Evolutionary conservation across 305 asterid genomes (phyloP).

Genomic region (Fraxinus sp.): DNA sequence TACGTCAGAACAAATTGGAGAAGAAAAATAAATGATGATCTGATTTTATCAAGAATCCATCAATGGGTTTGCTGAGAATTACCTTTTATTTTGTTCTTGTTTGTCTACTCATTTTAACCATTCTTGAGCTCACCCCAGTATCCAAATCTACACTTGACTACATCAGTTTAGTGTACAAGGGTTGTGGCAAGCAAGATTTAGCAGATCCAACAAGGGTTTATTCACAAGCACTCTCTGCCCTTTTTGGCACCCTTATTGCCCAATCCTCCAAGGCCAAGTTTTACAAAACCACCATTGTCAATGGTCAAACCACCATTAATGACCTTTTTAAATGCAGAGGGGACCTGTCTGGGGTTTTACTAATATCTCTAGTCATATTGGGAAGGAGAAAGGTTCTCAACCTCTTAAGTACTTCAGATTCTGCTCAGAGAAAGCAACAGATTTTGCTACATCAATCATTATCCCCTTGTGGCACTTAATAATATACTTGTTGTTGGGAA

Average conservation of each 20-base stretch:
- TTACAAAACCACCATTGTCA: too few species aligned
- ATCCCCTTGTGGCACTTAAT: too few species aligned
- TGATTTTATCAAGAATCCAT: conserved; percentile 42
- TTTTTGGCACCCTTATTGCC: too few species aligned
- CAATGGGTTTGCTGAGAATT: conserved; percentile 47
- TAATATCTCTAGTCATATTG: too few species aligned
- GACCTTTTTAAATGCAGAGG: too few species aligned
- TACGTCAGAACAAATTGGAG: neutral
- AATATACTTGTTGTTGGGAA: too few species aligned
- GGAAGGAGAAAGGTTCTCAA: too few species aligned
- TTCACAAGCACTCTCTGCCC: conserved; percentile 78
- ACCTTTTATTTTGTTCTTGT: conserved; percentile 38
- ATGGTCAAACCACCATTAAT: too few species aligned
- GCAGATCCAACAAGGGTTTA: conserved; percentile 86
- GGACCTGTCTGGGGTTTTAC: too few species aligned
- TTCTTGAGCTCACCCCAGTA: conserved; percentile 40
- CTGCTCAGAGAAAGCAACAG: too few species aligned
- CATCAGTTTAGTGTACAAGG: conserved; percentile 72
- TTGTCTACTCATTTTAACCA: conserved; percentile 33
- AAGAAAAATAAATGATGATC: conserved; percentile 33
- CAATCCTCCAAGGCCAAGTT: neutral
- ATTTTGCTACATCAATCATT: too few species aligned
- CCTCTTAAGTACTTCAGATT: too few species aligned
- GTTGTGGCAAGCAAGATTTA: conserved; percentile 75
- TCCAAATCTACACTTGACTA: conserved; percentile 53